Evolutionary conservation across 148 eudicot genomes (phyloP).

Genomic region (Silene uniflora): DNA sequence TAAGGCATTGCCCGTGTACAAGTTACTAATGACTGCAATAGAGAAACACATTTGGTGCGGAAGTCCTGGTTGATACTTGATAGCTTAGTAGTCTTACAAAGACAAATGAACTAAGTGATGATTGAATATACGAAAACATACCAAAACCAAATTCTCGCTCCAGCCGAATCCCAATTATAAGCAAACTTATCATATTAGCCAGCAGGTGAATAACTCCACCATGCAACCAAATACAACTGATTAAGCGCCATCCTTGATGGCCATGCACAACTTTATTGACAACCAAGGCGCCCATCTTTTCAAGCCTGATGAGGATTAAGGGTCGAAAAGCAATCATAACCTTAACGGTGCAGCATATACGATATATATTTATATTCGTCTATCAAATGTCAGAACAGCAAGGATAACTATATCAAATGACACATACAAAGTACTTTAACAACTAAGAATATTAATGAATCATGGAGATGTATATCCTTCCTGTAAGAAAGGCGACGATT

Average conservation of each 20-base stretch:
- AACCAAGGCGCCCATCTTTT: conserved; percentile 87
- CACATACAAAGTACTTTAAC: neutral
- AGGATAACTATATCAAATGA: neutral
- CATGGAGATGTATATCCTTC: neutral
- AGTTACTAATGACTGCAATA: neutral
- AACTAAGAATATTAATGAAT: neutral
- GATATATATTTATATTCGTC: too few relatives aligned
- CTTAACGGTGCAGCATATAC: neutral
- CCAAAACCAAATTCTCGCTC: conserved; percentile 88
- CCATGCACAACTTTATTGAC: conserved; percentile 53
- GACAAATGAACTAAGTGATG: neutral
- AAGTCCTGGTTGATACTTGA: neutral
- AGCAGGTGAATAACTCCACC: conserved; percentile 86
- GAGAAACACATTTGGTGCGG: neutral
- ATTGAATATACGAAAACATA: conserved; percentile 27
- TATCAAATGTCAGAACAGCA: neutral
- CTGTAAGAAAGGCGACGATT: neutral
- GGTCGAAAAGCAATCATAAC: neutral
- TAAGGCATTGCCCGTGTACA: neutral
- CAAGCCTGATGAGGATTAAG: conserved; percentile 39
- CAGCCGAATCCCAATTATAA: conserved; percentile 75
- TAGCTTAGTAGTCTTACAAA: conserved; percentile 31
- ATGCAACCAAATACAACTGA: conserved; percentile 87
- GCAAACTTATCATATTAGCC: conserved; percentile 77
- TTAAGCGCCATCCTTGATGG: conserved; percentile 83